phyloP scores from a whole-genome alignment of 2,329 filamentous ascomycete species.

The Bisporella sp. region DNA sequence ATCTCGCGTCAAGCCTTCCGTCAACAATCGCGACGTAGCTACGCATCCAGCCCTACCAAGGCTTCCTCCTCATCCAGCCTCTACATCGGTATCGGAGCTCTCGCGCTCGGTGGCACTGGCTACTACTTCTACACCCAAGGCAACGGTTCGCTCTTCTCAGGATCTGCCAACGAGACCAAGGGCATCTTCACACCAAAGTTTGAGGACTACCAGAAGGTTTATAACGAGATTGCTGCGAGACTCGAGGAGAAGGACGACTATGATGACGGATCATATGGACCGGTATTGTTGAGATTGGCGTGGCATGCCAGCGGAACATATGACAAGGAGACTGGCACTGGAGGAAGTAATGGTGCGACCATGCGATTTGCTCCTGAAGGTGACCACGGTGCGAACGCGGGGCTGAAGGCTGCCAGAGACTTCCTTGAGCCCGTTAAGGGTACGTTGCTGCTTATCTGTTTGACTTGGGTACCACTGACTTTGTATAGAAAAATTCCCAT shows the following conservation, averaged over 20 bases:
- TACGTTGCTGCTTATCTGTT: slow-evolving; percentile 32
- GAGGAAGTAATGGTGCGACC: slow-evolving; percentile 91
- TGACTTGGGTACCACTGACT: neutral
- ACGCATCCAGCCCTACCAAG: slow-evolving; percentile 67
- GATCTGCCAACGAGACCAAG: slow-evolving; percentile 36
- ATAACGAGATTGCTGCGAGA: slow-evolving; percentile 73
- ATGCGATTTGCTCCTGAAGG: slow-evolving; percentile 92
- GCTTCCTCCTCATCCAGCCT: slow-evolving; percentile 43
- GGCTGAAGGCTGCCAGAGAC: slow-evolving; percentile 76
- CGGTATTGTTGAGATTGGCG: slow-evolving; percentile 80
- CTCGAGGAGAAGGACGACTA: slow-evolving; percentile 91
- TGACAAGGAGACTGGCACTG: slow-evolving; percentile 80
- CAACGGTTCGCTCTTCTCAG: slow-evolving; percentile 30
- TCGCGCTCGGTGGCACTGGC: slow-evolving; percentile 54
- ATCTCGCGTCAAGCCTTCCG: slow-evolving; percentile 63
- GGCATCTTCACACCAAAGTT: slow-evolving; percentile 63
- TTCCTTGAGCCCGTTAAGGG: slow-evolving; percentile 90
- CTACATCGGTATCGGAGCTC: slow-evolving; percentile 52
- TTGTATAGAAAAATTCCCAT: slow-evolving; percentile 66
- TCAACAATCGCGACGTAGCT: slow-evolving; percentile 68
- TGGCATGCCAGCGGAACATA: slow-evolving; percentile 95
- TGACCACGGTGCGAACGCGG: slow-evolving; percentile 90
- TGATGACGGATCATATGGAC: slow-evolving; percentile 93
- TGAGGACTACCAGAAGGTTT: slow-evolving; percentile 92
- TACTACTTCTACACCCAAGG: slow-evolving; percentile 60